Evolutionary conservation across 2,329 filamentous ascomycete species (phyloP).

Genomic region (Celoporthe dispersa): DNA sequence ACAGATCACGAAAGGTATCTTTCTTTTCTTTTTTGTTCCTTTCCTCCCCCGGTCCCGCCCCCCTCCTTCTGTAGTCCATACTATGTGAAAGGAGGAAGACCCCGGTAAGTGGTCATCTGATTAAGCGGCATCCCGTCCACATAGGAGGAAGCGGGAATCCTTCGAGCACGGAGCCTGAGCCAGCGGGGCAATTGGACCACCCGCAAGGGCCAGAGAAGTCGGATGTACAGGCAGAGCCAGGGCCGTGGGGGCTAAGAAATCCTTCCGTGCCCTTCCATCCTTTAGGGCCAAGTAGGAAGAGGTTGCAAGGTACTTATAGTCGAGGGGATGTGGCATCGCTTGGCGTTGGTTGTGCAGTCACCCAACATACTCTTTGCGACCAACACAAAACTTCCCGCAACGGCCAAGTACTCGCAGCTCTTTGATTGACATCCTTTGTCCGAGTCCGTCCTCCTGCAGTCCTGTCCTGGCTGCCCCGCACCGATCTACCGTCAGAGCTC

Average conservation of each 20-base stretch:
- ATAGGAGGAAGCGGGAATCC: constrained; percentile 4
- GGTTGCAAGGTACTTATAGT: not conserved
- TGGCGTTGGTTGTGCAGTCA: not conserved
- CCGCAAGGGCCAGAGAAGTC: not conserved
- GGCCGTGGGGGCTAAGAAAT: not conserved
- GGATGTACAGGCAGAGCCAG: not conserved
- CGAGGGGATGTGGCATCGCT: not conserved
- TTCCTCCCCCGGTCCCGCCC: not conserved
- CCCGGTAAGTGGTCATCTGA: not conserved
- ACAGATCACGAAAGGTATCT: not conserved
- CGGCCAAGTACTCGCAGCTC: not conserved
- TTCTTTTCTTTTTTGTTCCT: not conserved
- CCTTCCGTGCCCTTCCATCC: constrained; percentile 2
- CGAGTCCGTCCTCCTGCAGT: not conserved
- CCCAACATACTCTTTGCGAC: not conserved
- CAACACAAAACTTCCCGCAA: not conserved
- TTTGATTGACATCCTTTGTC: not conserved
- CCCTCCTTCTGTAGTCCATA: too few relatives aligned
- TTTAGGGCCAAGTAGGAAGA: not conserved
- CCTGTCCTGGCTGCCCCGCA: not conserved
- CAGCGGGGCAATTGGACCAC: not conserved
- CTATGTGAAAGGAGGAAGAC: not conserved
- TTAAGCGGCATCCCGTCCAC: not conserved
- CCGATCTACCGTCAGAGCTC: not conserved
- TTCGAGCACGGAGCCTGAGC: not conserved